phyloP scores from a whole-genome alignment of 495 filamentous ascomycete species.

The Pseudotulostoma volvatum region DNA sequence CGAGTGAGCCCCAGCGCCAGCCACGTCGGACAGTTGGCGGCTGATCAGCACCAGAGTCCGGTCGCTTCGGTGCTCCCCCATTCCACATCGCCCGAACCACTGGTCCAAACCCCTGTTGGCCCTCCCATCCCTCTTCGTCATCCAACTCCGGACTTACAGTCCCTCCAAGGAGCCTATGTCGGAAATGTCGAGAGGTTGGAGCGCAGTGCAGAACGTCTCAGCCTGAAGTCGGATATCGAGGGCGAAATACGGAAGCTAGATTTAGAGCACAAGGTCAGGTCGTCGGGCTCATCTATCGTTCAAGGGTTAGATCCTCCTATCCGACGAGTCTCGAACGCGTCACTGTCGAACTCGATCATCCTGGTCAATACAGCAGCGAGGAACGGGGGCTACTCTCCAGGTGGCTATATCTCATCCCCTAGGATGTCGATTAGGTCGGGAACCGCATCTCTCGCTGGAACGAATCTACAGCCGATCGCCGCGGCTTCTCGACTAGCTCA shows the following conservation, averaged over 20 bases:
- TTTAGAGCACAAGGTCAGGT: slow-evolving; percentile 51
- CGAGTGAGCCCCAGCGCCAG: no score
- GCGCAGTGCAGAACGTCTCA: slow-evolving; percentile 64
- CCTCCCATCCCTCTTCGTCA: slow-evolving; percentile 47
- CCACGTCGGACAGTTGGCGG: no score
- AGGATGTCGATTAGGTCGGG: slow-evolving; percentile 42
- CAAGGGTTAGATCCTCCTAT: slow-evolving; percentile 40
- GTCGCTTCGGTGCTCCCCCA: no score
- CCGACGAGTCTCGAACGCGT: slow-evolving; percentile 36
- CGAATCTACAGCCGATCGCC: no score
- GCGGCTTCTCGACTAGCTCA: slow-evolving; percentile 37
- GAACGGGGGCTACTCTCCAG: slow-evolving; percentile 56
- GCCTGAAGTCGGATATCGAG: slow-evolving; percentile 60
- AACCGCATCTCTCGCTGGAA: no score
- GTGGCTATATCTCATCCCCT: slow-evolving; percentile 47
- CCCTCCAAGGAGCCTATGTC: slow-evolving; percentile 54
- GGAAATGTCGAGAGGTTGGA: slow-evolving; percentile 73
- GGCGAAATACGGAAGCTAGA: slow-evolving; percentile 69
- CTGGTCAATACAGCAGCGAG: slow-evolving; percentile 49
- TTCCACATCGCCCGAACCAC: slow-evolving; percentile 24
- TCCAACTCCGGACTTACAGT: slow-evolving; percentile 60
- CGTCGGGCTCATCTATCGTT: slow-evolving; percentile 9
- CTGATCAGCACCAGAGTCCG: no score
- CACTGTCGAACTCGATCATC: slow-evolving; percentile 45
- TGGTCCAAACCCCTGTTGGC: slow-evolving; percentile 42